Percentiles rank a stretch among this genome's conserved stretches.
phyloP scores from a whole-genome alignment of 1,139 yeast genomes.

The Starmera stellimalicola region DNA sequence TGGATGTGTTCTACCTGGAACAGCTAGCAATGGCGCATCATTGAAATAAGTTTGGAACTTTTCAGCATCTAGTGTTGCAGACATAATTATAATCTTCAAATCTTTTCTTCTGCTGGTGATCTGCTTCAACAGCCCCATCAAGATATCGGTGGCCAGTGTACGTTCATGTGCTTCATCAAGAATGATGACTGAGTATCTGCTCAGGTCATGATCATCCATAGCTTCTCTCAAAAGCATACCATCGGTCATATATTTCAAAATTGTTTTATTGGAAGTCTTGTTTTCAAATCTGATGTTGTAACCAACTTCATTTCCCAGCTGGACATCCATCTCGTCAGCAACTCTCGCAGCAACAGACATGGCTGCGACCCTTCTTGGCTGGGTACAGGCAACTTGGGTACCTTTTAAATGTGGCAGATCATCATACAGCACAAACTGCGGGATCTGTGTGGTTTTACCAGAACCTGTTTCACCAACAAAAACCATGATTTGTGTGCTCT shows the following conservation, averaged over 20 bases:
- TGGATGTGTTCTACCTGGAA: slow-evolving; percentile 97
- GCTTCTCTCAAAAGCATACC: slow-evolving; percentile 98
- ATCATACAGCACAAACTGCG: slow-evolving; percentile 89
- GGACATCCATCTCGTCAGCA: slow-evolving; percentile 92
- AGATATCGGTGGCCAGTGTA: slow-evolving; percentile 90
- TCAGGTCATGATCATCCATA: slow-evolving; percentile 85
- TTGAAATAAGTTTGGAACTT: slow-evolving; percentile 86
- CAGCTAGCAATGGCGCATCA: slow-evolving; percentile 89
- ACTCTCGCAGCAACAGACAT: slow-evolving; percentile 96
- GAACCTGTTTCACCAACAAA: slow-evolving; percentile 99
- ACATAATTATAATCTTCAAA: slow-evolving; percentile 87
- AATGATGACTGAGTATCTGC: slow-evolving; percentile 79
- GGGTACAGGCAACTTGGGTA: slow-evolving; percentile 88
- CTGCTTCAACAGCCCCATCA: slow-evolving; percentile 90
- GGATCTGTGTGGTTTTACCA: slow-evolving; percentile 95
- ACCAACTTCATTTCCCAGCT: slow-evolving; percentile 87
- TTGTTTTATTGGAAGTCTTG: slow-evolving; percentile 68
- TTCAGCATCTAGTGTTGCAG: slow-evolving; percentile 96
- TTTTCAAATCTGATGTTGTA: slow-evolving; percentile 91
- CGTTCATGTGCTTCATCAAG: slow-evolving; percentile 98
- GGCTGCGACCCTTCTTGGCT: slow-evolving; percentile 96
- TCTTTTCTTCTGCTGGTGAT: slow-evolving; percentile 75
- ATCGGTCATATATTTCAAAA: slow-evolving; percentile 94
- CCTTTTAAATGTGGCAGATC: slow-evolving; percentile 80
- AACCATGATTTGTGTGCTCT: slow-evolving; percentile 87